Base-by-base conservation (phyloP, 2,329 filamentous ascomycete genomes). In the Aspergillus nomiae region DNA sequence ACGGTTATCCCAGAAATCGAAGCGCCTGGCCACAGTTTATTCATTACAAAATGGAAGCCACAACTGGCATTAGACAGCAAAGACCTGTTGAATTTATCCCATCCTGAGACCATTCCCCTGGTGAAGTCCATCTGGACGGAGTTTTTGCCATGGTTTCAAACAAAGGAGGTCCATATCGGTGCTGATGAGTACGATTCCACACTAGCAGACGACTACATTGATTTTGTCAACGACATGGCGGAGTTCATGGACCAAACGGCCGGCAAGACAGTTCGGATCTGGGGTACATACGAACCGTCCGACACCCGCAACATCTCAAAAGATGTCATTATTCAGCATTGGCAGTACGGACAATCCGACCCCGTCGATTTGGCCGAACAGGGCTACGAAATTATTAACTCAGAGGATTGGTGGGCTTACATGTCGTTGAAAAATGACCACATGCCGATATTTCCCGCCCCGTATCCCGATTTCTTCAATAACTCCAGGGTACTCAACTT, bases 1-100 rank as follows among this genome's bases (percentile, higher is more conserved):
- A 87, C 86, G 0, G 75, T 89, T 1, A 78, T 88, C 4, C 86
- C 86, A 0, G 86, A 88, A 70, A 86, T 88, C 28, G 86, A 89
- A 69, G 80, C 85, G 0, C 86, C 86, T 0, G 86, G 86, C 0
- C 86, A 89, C 63, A 81, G 83, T 1, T 73, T 88, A 1, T 81
- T 82, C 6, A 81, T 88, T 28, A 83, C 83, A 0, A 85, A 88
- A 67, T 88, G 86, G 86, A 85, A 83, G 64, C 85, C 85, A 0
- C 80, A 87, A 63, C 72, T 88, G 19, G 85, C 81, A 0, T 74
- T 86, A 12, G 70, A 74, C 3, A 81, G 84, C 59, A 72, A 82
- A 5, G 85, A 84, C 53, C 74, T 87, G 58, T 73, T 88, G 6
- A 87, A 87, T 63, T 80, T 87, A 53, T 82, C 83, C 0, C 79